A percentile compares a stretch with the other conserved stretches of the same genome.
Conservation (phyloP, 345 rosid genomes). For the Eucalyptus caleyi region DNA sequence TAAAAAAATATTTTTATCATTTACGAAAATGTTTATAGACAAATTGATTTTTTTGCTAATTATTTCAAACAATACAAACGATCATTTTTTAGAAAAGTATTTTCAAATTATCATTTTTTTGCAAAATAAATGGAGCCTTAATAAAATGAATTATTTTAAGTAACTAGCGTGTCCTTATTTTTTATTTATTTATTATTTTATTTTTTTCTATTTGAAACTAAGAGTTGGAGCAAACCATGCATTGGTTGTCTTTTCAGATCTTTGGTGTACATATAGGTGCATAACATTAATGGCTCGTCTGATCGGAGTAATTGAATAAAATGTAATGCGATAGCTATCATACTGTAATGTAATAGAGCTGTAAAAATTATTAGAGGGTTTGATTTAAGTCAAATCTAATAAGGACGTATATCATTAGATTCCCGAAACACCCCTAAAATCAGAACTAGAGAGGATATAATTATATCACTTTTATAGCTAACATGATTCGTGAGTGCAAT, state of each 20-base stretch:
- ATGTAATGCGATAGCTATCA: not conserved
- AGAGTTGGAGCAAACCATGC: not conserved
- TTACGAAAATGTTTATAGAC: too few species aligned
- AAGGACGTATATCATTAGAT: not conserved
- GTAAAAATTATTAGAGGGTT: not conserved
- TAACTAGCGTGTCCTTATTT: not conserved
- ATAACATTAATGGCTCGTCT: not conserved
- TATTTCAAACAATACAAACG: accelerated
- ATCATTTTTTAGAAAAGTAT: too few species aligned
- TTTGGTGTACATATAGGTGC: not conserved
- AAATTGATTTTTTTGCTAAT: too few species aligned
- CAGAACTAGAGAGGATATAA: too few species aligned
- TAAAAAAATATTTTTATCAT: not conserved
- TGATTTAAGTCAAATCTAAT: not conserved
- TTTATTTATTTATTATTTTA: too few species aligned
- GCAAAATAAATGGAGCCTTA: too few species aligned
- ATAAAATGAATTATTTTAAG: not conserved
- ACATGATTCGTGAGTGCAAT: not conserved
- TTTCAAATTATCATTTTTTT: too few species aligned
- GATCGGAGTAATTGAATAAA: not conserved
- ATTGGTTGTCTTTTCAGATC: not conserved
- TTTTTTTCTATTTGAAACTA: not conserved
- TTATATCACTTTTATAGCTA: not conserved
- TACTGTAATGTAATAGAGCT: too few species aligned
- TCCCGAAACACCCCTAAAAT: not conserved